Conservation (phyloP, 2,329 filamentous ascomycete species). For the Apiospora kogelbergensis region DNA sequence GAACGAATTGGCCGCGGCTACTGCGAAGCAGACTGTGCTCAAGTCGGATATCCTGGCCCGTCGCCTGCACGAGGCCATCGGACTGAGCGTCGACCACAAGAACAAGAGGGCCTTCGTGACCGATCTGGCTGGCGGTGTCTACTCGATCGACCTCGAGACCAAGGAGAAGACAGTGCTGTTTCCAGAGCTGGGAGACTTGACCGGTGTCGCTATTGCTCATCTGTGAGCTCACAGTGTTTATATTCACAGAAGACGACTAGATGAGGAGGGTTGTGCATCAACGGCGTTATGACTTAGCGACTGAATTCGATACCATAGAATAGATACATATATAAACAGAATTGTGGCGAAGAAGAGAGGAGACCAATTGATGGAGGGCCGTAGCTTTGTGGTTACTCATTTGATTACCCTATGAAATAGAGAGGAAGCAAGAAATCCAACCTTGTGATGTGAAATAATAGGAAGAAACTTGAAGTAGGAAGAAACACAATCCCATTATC, state of each 20-base stretch:
- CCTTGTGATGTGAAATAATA: too few species aligned
- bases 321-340: not conserved
- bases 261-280: not conserved
- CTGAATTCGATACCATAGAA: not conserved
- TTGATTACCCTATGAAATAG: too few species aligned
- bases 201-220: slow-evolving; percentile 9
- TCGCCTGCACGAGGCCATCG: slow-evolving; percentile 19
- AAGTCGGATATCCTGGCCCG: slow-evolving; percentile 17
- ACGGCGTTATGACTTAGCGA: not conserved
- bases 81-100: slow-evolving; percentile 15
- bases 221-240: not conserved
- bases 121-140: slow-evolving; percentile 17
- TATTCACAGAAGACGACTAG: not conserved
- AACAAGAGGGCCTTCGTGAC: slow-evolving; percentile 14
- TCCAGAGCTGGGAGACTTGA: slow-evolving; percentile 15
- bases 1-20: slow-evolving; percentile 14
- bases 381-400: too few species aligned
- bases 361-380: too few species aligned
- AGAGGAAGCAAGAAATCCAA: too few species aligned
- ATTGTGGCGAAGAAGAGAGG: too few species aligned
- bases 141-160: slow-evolving; percentile 12
- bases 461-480: too few species aligned
- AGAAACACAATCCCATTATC: too few species aligned
- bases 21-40: not conserved
- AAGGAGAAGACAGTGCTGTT: slow-evolving; percentile 16